Percentiles rank a stretch among this genome's conserved stretches.
Conservation (phyloP, 2,329 filamentous ascomycete genomes). For the Aspergillus tubingensis region DNA sequence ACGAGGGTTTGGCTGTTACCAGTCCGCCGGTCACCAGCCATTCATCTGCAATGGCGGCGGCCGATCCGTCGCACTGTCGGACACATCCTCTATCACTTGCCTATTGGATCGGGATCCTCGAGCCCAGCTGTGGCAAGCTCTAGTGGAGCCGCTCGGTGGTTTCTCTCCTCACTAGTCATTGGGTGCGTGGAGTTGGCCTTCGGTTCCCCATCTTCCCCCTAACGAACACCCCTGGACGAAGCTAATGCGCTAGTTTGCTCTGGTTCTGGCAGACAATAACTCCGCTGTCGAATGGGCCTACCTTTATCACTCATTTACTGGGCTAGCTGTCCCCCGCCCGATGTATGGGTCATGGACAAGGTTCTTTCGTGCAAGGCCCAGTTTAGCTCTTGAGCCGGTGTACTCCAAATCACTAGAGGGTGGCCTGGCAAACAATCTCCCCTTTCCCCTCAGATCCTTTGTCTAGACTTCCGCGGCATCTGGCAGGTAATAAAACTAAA, state of each 20-base stretch:
- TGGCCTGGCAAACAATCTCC: conserved; percentile 1
- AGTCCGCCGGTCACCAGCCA: neutral
- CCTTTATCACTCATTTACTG: conserved; percentile 9
- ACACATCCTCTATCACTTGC: neutral
- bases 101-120: conserved; percentile 6
- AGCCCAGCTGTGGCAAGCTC: conserved; percentile 30
- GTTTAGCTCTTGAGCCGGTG: conserved; percentile 14
- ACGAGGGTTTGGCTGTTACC: neutral
- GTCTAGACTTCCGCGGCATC: conserved; percentile 4
- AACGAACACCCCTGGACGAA: conserved; percentile 36
- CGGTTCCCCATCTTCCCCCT: conserved; percentile 28
- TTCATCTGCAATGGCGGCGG: neutral
- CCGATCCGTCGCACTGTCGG: neutral
- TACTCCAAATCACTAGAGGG: conserved; percentile 15
- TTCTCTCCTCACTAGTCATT: conserved; percentile 31
- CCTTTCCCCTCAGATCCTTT: conserved; percentile 18
- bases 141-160: conserved; percentile 29
- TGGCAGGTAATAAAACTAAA: neutral
- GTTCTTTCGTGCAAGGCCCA: conserved; percentile 14
- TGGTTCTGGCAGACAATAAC: neutral
- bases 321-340: conserved; percentile 14
- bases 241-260: conserved; percentile 18
- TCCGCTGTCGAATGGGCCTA: neutral
- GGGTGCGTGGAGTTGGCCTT: conserved; percentile 25
- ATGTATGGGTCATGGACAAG: conserved; percentile 10